Evolutionary conservation across 2,329 filamentous ascomycete genomes (phyloP).

Genomic region (Fusarium sp.): DNA sequence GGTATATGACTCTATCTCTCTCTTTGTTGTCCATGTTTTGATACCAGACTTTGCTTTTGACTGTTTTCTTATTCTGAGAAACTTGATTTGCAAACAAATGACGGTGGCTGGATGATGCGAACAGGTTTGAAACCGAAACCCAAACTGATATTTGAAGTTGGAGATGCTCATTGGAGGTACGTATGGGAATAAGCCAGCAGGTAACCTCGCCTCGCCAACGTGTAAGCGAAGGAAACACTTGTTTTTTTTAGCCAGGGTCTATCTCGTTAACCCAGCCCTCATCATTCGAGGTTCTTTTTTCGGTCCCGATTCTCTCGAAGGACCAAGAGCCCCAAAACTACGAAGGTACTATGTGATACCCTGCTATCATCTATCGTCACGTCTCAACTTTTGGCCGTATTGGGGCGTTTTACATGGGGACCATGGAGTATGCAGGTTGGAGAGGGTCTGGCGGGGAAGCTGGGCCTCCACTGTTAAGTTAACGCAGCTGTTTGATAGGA

Average conservation of each 20-base stretch:
- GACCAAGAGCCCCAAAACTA: not conserved
- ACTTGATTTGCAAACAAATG: not conserved
- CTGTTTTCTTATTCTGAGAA: not conserved
- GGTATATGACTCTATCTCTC: not conserved
- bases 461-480: slow-evolving; percentile 42
- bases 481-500: slow-evolving; percentile 5
- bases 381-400: slow-evolving; percentile 15
- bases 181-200: slow-evolving; percentile 10
- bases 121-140: slow-evolving; percentile 27
- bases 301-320: not conserved
- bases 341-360: not conserved
- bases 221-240: slow-evolving; percentile 3
- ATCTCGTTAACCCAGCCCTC: not conserved
- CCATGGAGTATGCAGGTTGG: slow-evolving; percentile 28
- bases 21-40: not conserved
- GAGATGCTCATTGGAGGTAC: slow-evolving; percentile 21
- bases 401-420: slow-evolving; percentile 30
- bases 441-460: slow-evolving; percentile 42
- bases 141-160: slow-evolving; percentile 13
- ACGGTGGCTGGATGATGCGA: slow-evolving; percentile 15
- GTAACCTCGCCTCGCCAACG: slow-evolving; percentile 5
- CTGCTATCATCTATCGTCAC: slow-evolving; percentile 28
- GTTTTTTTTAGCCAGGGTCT: not conserved
- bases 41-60: not conserved
- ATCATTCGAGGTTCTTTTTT: not conserved